Percentiles rank a stretch among this genome's conserved stretches.
phyloP scores from a whole-genome alignment of 352 stramenopile genomes.

The Pythium volutum region DNA sequence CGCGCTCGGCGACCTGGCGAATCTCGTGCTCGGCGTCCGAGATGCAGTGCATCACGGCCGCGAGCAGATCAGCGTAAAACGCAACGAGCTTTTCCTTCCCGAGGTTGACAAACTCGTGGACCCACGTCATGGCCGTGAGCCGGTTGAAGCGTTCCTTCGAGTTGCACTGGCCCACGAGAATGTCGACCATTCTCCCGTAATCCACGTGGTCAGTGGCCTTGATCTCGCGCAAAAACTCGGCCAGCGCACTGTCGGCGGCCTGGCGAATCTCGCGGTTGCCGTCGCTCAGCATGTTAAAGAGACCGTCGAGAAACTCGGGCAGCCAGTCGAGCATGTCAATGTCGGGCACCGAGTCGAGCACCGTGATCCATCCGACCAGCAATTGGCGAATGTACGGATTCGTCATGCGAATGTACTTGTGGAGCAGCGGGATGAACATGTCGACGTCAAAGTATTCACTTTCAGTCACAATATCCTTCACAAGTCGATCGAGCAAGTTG shows the following conservation, averaged over 20 bases:
- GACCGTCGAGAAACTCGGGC: constrained; percentile 96
- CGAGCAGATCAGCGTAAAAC: constrained; percentile 95
- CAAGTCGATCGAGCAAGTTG: constrained; percentile 87
- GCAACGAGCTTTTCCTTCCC: constrained; percentile 93
- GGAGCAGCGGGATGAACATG: constrained; percentile 98
- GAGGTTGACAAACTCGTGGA: constrained; percentile 97
- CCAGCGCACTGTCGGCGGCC: constrained; percentile 91
- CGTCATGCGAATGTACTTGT: constrained; percentile 98
- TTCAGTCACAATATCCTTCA: constrained; percentile 99
- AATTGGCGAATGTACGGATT: constrained; percentile 99
- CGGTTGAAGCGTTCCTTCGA: constrained; percentile 97
- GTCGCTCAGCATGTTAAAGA: constrained; percentile 99
- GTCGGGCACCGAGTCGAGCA: constrained; percentile 98
- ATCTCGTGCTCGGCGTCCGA: constrained; percentile 97
- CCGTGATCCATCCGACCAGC: constrained; percentile 97
- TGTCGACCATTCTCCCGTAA: constrained; percentile 97
- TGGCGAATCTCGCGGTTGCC: constrained; percentile 98
- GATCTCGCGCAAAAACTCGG: constrained; percentile 96
- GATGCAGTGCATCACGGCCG: constrained; percentile 98
- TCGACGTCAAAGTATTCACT: constrained; percentile 98
- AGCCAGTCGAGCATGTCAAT: constrained; percentile 99
- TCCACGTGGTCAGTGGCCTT: constrained; percentile 95
- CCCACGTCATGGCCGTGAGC: constrained; percentile 97
- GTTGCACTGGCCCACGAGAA: constrained; percentile 97
- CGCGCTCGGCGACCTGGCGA: constrained; percentile 93